Evolutionary conservation across 2,329 filamentous ascomycete genomes (phyloP).

Genomic region (Xylaria polymorpha): DNA sequence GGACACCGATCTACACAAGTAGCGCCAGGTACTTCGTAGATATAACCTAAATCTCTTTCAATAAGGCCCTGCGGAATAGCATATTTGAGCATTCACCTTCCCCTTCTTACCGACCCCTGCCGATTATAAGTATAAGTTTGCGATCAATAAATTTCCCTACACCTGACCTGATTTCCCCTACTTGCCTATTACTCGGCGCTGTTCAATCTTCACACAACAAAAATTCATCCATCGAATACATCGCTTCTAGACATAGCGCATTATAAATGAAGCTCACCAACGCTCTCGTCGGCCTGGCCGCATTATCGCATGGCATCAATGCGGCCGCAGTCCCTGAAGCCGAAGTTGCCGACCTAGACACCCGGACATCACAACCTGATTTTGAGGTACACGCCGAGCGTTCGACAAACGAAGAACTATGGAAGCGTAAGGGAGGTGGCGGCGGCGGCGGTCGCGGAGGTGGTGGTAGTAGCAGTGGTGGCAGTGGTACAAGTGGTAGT

Average conservation of each 20-base stretch:
- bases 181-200: not conserved
- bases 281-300: conserved; percentile 42
- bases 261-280: conserved; percentile 46
- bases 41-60: not conserved
- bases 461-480: conserved; percentile 46
- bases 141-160: conserved; percentile 5
- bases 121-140: conserved; percentile 3
- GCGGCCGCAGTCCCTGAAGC: conserved; percentile 41
- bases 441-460: conserved; percentile 60
- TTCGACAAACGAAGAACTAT: conserved; percentile 59
- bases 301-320: conserved; percentile 38
- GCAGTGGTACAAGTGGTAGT: conserved; percentile 39
- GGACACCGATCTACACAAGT: conserved; percentile 8
- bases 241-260: conserved; percentile 21
- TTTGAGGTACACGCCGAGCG: conserved; percentile 26
- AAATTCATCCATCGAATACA: conserved; percentile 14
- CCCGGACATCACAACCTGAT: conserved; percentile 34
- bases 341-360: conserved; percentile 39
- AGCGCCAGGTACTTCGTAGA: conserved; percentile 6
- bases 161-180: conserved; percentile 10
- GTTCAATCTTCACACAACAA: conserved; percentile 4
- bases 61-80: not conserved
- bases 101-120: not conserved
- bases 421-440: conserved; percentile 71
- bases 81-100: conserved; percentile 14